Evolutionary conservation across 805 yeast species (phyloP).

Genomic region (Metschnikowia cubensis): DNA sequence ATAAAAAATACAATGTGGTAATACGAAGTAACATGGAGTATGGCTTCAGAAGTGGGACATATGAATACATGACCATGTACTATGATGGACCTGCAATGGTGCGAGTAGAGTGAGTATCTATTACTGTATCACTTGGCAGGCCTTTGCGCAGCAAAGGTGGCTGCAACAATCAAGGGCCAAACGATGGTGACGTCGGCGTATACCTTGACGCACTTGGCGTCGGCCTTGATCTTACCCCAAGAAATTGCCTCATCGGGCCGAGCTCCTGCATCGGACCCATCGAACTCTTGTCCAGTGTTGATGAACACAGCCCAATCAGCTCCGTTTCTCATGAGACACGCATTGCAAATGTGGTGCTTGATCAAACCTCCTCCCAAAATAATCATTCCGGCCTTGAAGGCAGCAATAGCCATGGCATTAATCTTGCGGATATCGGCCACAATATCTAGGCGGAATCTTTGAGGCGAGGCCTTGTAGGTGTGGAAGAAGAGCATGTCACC

Average conservation of each 20-base stretch:
- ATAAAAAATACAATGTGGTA: background rate
- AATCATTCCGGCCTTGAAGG: slow-evolving; percentile 91
- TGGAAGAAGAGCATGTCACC: slow-evolving; percentile 99
- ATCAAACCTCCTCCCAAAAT: slow-evolving; percentile 94
- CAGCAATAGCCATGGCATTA: slow-evolving; percentile 93
- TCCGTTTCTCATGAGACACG: slow-evolving; percentile 98
- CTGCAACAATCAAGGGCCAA: slow-evolving; percentile 95
- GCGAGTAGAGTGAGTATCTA: too few species aligned
- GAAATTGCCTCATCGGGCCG: slow-evolving; percentile 98
- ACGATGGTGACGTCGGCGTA: slow-evolving; percentile 94
- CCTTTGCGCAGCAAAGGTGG: slow-evolving; percentile 73
- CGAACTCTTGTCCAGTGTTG: slow-evolving; percentile 98
- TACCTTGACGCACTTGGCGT: slow-evolving; percentile 86
- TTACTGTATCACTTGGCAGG: background rate
- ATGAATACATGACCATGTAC: background rate
- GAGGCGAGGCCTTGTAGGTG: slow-evolving; percentile 91
- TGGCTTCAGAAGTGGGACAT: too few species aligned
- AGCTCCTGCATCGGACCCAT: slow-evolving; percentile 99
- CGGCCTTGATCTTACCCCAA: slow-evolving; percentile 98
- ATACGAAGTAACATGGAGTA: too few species aligned
- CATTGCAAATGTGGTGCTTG: slow-evolving; percentile 96
- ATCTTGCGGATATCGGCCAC: slow-evolving; percentile 90
- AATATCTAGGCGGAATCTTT: slow-evolving; percentile 83
- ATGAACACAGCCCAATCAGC: slow-evolving; percentile 97
- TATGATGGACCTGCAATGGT: too few species aligned